Percentiles rank a stretch among this genome's conserved stretches.
Conservation (phyloP, 2,329 filamentous ascomycete genomes). For the Cordyceps fumosorosea region DNA sequence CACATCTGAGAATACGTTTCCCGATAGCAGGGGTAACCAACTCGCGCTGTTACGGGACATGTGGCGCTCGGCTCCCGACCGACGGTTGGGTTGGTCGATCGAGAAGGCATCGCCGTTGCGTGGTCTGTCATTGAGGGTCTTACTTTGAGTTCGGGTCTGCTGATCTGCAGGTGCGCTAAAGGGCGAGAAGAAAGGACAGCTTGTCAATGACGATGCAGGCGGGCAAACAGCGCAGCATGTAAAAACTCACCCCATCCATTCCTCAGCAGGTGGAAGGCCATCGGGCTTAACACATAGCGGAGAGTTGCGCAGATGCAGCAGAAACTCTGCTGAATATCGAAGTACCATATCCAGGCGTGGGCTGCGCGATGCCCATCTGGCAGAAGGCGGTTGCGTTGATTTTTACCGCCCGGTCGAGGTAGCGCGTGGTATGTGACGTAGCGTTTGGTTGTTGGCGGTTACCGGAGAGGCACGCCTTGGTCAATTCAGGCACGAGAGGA, state of each 20-base stretch:
- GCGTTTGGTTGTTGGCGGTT: neutral
- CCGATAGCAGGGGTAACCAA: slow-evolving; percentile 30
- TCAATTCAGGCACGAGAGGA: neutral
- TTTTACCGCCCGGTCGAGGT: neutral
- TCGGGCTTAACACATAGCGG: slow-evolving; percentile 77
- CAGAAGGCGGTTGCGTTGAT: neutral
- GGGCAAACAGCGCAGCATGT: neutral
- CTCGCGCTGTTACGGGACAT: slow-evolving; percentile 50
- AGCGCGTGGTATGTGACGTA: slow-evolving; percentile 7
- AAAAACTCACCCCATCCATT: slow-evolving; percentile 85
- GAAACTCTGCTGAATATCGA: slow-evolving; percentile 70
- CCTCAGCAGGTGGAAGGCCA: slow-evolving; percentile 73
- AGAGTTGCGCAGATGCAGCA: slow-evolving; percentile 71
- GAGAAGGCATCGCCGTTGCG: slow-evolving; percentile 38
- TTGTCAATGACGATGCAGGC: slow-evolving; percentile 2
- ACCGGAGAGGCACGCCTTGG: neutral
- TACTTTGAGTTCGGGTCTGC: slow-evolving; percentile 38
- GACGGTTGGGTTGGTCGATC: slow-evolving; percentile 44
- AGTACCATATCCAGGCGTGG: slow-evolving; percentile 40
- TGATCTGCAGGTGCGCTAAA: slow-evolving; percentile 39
- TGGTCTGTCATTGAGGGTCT: slow-evolving; percentile 36
- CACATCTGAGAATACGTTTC: neutral
- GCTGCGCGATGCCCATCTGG: slow-evolving; percentile 32
- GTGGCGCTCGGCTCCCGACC: slow-evolving; percentile 46
- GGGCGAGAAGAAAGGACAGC: slow-evolving; percentile 7